Base-by-base conservation (phyloP, 148 eudicot species). In the Diospyros lotus region DNA sequence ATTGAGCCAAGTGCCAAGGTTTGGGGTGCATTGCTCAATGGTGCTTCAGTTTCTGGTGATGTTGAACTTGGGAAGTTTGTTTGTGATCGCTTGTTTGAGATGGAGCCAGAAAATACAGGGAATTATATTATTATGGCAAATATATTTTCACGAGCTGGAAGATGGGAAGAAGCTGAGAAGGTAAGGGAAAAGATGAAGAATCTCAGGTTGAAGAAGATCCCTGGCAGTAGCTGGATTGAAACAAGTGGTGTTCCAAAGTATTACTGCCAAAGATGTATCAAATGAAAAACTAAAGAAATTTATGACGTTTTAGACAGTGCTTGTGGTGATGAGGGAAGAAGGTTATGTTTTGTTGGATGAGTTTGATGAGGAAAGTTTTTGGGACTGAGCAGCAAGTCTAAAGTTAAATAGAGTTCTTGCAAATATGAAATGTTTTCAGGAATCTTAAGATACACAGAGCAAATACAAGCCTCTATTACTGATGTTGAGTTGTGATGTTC, bases 11-110 rank as follows among this genome's bases (percentile, higher is more conserved):
- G 80, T 81, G 80, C 90, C 2, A 84, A 80, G 72, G 84, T 79
- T 53, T 84, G 88, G 86, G 90, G 85, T 70, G 86, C 87, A 62
- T 54, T 88, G 82, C 85, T 84, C 64, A 79, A 77, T 75, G 94
- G 88, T 51, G 91, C 91, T 78, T 77, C 80, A 11, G 84, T 84
- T 75, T 86, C 58, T 77, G 86, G 89, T 74, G 83, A 88, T 62
- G 78, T 86, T 69, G 89, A 86, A 75, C 72, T 86, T 66, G 88
- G 85, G 43, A 77, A 81, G 73, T 82, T 80, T 74, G 86, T 56
- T 68, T 88, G 78, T 75, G 82, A 78, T 71, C 85, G 76, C 66
- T 66, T 89, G 55, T 84, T 81, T 78, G 82, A 81, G 68, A 79
- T 87, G 66, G 86, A 87, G 78, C 88, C 89, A 59, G 87, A 84